Base-by-base conservation (phyloP, 441 rosid species). In the Omphalea diandra region DNA sequence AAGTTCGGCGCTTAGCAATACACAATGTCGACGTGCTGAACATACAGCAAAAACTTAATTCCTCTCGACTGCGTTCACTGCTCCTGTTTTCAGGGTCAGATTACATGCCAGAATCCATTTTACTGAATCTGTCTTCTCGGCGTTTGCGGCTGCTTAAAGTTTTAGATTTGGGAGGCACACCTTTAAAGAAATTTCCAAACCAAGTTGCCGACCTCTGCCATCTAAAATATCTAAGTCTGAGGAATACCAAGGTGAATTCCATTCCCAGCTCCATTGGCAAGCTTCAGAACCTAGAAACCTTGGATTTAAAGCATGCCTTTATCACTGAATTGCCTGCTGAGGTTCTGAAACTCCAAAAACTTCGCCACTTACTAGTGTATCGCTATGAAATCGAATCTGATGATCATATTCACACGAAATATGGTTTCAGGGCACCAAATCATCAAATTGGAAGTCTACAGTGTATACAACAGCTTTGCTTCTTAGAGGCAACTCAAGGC, bases 281-380 rank as follows among this genome's bases (percentile, higher is more conserved):
- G 53, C 73, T 78, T 22, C 65, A 62, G 36, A 67, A 74, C 35
- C 73, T 78, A 1, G 76, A 78, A 24, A 74, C 76, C 20, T 67
- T 78, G 73, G 76, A 78, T 63, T 17, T 78, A 32, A 78, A 74
- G 27, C 75, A 71, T 80, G 27, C 78, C 12, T 49, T 15, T 2
- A 76, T 78, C 31, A 47, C n/a, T 4, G 73, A 70, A 27, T 58
- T 78, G 58, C 79, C 82, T 15, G 27, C n/a, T 32, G 79, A 63
- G 41, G 63, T 78, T 31, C 33, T 71, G 63, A 74, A 70, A 59
- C 76, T 70, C 43, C 69, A 50, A 47, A 72, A 67, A 20, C 83
- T 86, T 24, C 76, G 79, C 24, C 82, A 86, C 63, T 82, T 83
- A 4, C 74, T 85, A 12, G 83, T 78, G 7, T 81, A 81, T 58